Percentiles rank a stretch among this genome's conserved stretches.
Conservation (phyloP, 495 filamentous ascomycete species). For the Penicillium turbatum region DNA sequence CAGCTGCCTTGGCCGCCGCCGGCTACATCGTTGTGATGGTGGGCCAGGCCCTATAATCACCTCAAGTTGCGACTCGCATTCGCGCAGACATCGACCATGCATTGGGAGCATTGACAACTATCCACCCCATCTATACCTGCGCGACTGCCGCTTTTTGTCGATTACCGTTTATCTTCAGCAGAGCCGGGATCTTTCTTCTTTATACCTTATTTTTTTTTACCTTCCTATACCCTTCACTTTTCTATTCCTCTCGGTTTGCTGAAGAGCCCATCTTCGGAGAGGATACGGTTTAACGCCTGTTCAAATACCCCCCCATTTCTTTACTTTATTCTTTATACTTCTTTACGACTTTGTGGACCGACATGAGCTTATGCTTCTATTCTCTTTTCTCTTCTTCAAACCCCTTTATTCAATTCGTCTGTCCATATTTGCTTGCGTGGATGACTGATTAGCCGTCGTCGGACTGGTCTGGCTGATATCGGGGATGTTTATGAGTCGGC, state of each 20-base stretch:
- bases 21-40: conserved; percentile 40
- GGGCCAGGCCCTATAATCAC: conserved; percentile 32
- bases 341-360: conserved; percentile 23
- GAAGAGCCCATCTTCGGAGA: conserved; percentile 21
- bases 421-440: conserved; percentile 23
- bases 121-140: background rate
- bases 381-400: conserved; percentile 11
- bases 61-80: background rate
- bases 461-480: background rate
- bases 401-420: conserved; percentile 20
- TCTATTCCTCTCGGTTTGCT: conserved; percentile 25
- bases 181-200: conserved; percentile 17
- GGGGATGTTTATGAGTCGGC: background rate
- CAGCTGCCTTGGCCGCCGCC: conserved; percentile 30
- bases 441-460: conserved; percentile 2
- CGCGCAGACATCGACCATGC: background rate
- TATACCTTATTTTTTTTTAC: conserved; percentile 13
- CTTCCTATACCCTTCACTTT: conserved; percentile 17
- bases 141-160: background rate
- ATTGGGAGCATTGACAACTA: conserved; percentile 1
- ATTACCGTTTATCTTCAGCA: conserved; percentile 25
- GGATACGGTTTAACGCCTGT: conserved; percentile 27
- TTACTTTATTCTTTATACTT: conserved; percentile 20
- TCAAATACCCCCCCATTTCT: conserved; percentile 42
- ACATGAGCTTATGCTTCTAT: conserved; percentile 34